Evolutionary conservation across 2,329 filamentous ascomycete genomes (phyloP).

Genomic region (Penicillium concentricum): DNA sequence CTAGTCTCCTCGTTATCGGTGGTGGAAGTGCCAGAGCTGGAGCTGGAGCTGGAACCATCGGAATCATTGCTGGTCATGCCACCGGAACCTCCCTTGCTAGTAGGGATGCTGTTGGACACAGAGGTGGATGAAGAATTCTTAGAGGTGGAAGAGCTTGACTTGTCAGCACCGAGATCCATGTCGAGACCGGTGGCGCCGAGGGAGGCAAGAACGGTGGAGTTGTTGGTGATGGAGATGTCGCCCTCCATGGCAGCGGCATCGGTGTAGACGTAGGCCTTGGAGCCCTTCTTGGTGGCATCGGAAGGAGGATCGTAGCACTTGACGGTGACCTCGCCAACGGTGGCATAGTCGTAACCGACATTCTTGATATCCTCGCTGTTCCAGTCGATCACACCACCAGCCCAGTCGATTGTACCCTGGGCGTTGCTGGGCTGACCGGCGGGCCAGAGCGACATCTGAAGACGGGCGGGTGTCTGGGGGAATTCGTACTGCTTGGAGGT

Average conservation of each 20-base stretch:
- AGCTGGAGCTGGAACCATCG: neutral
- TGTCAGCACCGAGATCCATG: conserved; percentile 47
- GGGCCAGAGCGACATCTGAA: conserved; percentile 96
- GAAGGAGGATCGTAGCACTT: conserved; percentile 83
- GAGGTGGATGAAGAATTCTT: conserved; percentile 9
- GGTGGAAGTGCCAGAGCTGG: conserved; percentile 19
- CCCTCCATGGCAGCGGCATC: conserved; percentile 66
- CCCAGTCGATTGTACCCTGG: conserved; percentile 84
- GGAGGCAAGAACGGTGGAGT: conserved; percentile 73
- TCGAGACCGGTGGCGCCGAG: conserved; percentile 79
- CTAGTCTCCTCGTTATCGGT: conserved; percentile 15
- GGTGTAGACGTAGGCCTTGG: conserved; percentile 73
- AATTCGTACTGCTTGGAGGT: conserved; percentile 79
- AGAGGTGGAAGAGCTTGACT: conserved; percentile 5
- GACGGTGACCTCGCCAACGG: conserved; percentile 73
- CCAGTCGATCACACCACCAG: conserved; percentile 89
- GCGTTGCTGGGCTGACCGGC: conserved; percentile 78
- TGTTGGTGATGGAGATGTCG: conserved; percentile 72
- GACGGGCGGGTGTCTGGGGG: conserved; percentile 85
- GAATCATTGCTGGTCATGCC: conserved; percentile 21
- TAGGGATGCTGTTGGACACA: conserved; percentile 32
- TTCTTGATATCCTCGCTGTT: conserved; percentile 73
- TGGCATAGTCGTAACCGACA: conserved; percentile 85
- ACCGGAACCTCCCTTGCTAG: conserved; percentile 33
- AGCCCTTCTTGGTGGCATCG: conserved; percentile 60